phyloP scores from a whole-genome alignment of 768 basidiomycete genomes.

The Lyophyllum decastes region DNA sequence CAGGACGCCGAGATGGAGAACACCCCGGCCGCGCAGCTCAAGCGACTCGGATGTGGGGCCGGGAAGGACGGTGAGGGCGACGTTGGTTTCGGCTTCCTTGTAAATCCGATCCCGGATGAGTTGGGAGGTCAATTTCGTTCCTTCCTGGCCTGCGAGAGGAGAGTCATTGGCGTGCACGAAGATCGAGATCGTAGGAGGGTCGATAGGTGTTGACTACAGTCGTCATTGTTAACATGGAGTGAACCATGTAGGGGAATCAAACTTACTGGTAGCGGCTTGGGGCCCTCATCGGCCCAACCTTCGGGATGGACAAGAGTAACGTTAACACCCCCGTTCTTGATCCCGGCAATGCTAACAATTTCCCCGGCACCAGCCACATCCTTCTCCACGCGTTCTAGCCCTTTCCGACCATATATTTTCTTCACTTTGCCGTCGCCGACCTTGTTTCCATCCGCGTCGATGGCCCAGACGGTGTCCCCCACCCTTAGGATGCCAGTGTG shows the following conservation, averaged over 20 bases:
- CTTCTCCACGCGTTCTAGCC: slow-evolving; percentile 44
- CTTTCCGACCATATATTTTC: slow-evolving; percentile 40
- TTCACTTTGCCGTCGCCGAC: slow-evolving; percentile 53
- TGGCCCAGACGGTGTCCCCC: slow-evolving; percentile 40
- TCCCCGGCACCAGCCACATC: slow-evolving; percentile 48
- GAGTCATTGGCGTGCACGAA: slow-evolving; percentile 49
- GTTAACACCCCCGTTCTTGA: slow-evolving; percentile 49
- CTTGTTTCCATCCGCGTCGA: slow-evolving; percentile 43
- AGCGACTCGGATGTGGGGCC: slow-evolving; percentile 51
- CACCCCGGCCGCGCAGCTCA: slow-evolving; percentile 49
- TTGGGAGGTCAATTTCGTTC: slow-evolving; percentile 50
- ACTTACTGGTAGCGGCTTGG: slow-evolving; percentile 39
- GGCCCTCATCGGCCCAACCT: slow-evolving; percentile 43
- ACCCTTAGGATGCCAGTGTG: slow-evolving; percentile 40
- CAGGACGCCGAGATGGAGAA: slow-evolving; percentile 52
- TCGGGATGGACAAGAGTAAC: slow-evolving; percentile 45
- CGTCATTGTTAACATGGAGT: neutral
- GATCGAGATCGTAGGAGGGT: slow-evolving; percentile 52
- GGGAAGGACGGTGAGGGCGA: slow-evolving; percentile 48
- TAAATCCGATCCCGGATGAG: slow-evolving; percentile 47
- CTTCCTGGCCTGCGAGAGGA: slow-evolving; percentile 46
- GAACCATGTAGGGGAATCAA: too few relatives aligned
- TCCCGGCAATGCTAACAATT: slow-evolving; percentile 50
- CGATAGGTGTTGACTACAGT: slow-evolving; percentile 44
- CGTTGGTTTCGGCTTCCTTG: slow-evolving; percentile 54